Conservation (phyloP, 768 basidiomycete species). For the Symmetrospora coprosmae region DNA sequence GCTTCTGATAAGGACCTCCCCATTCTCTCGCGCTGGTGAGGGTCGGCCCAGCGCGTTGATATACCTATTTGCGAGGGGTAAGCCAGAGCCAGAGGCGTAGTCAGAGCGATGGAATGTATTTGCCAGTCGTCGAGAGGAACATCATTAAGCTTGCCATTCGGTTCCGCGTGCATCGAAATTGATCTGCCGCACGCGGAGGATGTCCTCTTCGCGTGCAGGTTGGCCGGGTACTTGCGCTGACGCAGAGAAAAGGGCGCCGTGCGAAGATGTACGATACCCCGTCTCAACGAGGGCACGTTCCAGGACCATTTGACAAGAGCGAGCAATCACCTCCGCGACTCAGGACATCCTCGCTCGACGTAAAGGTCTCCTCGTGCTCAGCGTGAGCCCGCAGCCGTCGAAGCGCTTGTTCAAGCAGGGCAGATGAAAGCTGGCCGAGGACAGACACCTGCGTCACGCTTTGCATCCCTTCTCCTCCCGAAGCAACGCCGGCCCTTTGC, state of each 20-base stretch:
- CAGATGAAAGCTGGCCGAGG: not conserved
- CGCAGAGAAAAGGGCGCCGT: too few relatives aligned
- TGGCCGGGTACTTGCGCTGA: not conserved
- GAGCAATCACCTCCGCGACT: too few relatives aligned
- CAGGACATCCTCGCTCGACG: slow-evolving; percentile 1
- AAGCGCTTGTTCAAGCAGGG: slow-evolving; percentile 3
- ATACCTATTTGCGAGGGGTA: too few relatives aligned
- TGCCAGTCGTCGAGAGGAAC: not conserved
- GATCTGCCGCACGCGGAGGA: not conserved
- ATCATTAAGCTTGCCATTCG: not conserved
- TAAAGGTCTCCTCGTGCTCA: not conserved
- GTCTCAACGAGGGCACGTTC: too few relatives aligned
- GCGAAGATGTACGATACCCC: too few relatives aligned
- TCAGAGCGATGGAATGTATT: too few relatives aligned
- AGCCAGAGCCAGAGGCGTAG: too few relatives aligned
- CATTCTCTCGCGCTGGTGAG: not conserved
- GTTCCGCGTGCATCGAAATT: too few relatives aligned
- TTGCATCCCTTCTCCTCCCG: too few relatives aligned
- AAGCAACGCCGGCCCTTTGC: too few relatives aligned
- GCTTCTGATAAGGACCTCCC: not conserved
- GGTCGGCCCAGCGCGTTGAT: not conserved
- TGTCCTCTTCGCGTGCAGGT: not conserved
- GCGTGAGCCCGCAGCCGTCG: not conserved
- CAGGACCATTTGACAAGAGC: too few relatives aligned
- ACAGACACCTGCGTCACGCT: slow-evolving; percentile 7